Conservation (phyloP, 1,284 basidiomycete genomes). For the Moniliophthora roreri region DNA sequence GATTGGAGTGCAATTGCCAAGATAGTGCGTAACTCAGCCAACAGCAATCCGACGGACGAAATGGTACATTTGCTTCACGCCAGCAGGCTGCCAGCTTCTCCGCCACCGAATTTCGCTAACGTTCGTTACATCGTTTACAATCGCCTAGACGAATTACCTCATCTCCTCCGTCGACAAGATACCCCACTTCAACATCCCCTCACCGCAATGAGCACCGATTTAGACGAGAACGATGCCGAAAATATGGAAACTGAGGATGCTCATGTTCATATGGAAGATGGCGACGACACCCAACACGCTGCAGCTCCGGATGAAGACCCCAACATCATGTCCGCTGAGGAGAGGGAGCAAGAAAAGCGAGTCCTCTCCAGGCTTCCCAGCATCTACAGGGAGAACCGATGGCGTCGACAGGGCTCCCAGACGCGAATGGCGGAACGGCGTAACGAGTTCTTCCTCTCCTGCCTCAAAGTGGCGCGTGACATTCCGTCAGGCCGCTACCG, state of each 20-base stretch:
- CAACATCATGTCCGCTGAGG: background rate
- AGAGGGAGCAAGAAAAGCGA: background rate
- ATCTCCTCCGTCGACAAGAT: background rate
- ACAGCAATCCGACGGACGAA: constrained; percentile 33
- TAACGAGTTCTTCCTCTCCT: constrained; percentile 31
- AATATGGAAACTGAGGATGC: background rate
- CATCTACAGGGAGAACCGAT: constrained; percentile 27
- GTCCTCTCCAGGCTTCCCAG: constrained; percentile 21
- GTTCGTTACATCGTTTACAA: constrained; percentile 34
- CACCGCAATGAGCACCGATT: too few relatives aligned
- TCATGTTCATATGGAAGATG: background rate
- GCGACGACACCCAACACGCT: background rate
- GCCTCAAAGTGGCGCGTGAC: constrained; percentile 27
- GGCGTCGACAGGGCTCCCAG: constrained; percentile 25
- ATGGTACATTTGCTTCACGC: constrained; percentile 35
- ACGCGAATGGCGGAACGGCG: constrained; percentile 25
- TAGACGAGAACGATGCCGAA: constrained; percentile 2
- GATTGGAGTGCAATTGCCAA: constrained; percentile 33
- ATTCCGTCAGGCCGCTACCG: constrained; percentile 39
- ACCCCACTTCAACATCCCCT: background rate
- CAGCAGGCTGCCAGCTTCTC: constrained; percentile 10
- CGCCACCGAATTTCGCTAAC: constrained; percentile 13
- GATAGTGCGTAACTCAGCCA: constrained; percentile 28
- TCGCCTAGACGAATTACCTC: constrained; percentile 25
- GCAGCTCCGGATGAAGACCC: background rate